These are phyloP conservation scores for Allantophomopsis lycopodina DNA, from an alignment of 2,329 filamentous ascomycete species.

Conservation along the genomic window DNA sequence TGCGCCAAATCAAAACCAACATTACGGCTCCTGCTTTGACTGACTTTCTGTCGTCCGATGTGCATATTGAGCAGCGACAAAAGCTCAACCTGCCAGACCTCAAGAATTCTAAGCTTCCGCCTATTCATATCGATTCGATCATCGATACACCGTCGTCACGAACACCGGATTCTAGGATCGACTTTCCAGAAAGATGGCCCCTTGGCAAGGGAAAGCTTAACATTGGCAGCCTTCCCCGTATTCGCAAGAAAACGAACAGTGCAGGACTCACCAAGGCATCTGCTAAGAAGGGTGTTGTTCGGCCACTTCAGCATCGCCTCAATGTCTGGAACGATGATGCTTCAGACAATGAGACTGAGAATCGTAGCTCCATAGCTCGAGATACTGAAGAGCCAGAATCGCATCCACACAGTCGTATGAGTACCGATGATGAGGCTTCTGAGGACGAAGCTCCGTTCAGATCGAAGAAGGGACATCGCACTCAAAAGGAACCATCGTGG, in stretches of 20 bases:
- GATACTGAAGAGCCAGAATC: slow-evolving; percentile 84
- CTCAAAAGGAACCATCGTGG: slow-evolving; percentile 19
- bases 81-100: slow-evolving; percentile 66
- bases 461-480: slow-evolving; percentile 4
- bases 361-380: slow-evolving; percentile 47
- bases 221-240: slow-evolving; percentile 56
- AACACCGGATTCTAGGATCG: slow-evolving; percentile 50
- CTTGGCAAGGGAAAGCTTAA: slow-evolving; percentile 35
- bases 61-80: slow-evolving; percentile 66
- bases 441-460: slow-evolving; percentile 15
- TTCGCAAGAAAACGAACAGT: slow-evolving; percentile 52
- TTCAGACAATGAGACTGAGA: slow-evolving; percentile 70
- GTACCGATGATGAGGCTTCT: slow-evolving; percentile 37
- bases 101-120: slow-evolving; percentile 40
- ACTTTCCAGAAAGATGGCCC: slow-evolving; percentile 42
- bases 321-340: slow-evolving; percentile 60
- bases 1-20: slow-evolving; percentile 78
- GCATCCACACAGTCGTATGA: slow-evolving; percentile 63
- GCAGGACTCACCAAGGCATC: slow-evolving; percentile 11
- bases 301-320: slow-evolving; percentile 71
- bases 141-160: slow-evolving; percentile 38
- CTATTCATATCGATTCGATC: slow-evolving; percentile 42
- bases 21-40: slow-evolving; percentile 72
- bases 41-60: slow-evolving; percentile 68
- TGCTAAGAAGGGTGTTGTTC: slow-evolving; percentile 47